Evolutionary conservation across 345 rosid genomes (phyloP), one percentile per base, ranked within the genome.

Genomic region (Acer yangbiense): DNA sequence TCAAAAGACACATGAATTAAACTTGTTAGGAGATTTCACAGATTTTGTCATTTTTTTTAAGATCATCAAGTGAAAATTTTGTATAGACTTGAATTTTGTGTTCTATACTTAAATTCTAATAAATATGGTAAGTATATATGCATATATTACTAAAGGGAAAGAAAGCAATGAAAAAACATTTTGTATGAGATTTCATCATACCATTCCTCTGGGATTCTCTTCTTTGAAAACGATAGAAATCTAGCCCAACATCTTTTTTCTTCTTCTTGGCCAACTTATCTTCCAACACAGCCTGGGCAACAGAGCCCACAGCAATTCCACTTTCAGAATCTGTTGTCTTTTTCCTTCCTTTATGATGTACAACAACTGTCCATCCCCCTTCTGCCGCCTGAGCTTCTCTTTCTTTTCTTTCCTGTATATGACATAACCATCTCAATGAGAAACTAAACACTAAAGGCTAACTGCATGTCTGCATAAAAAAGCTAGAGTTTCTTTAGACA

Each of bases 311-410:
- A 3, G 90, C 82, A 76, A 82, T 87, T 88, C 98, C 99, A 62
- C 88, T 86, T 80, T 92, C 95, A 57, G 89, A 12, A 25, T 94
- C 99, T 66, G 91, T 88, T 6, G 93, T 90, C 77, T 92, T 96
- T 78, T 96, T 96, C 89, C 98, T 92, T 82, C 99, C 98, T 86
- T 91, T 96, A 70, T 91, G 97, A 82, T 94, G 99, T 27, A 81
- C 86, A 6, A 94, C 99, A 76, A 94, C 98, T 46, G 97, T 94
- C 99, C 98, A 96, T 44, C 98, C 99, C 65, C 94, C 99, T 81
- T 93, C 98, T 46, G 94, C 92, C 69, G 89, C 93, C 74, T 77
- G 92, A 77, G 93, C 95, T 89, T 92, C 98, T 81, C 84, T 88
- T 48, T 87, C 93, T 84, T 88, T 86, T 76, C 83, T 88, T 90